phyloP scores from a whole-genome alignment of 1,139 yeast genomes.

The Kodamaea sp. region DNA sequence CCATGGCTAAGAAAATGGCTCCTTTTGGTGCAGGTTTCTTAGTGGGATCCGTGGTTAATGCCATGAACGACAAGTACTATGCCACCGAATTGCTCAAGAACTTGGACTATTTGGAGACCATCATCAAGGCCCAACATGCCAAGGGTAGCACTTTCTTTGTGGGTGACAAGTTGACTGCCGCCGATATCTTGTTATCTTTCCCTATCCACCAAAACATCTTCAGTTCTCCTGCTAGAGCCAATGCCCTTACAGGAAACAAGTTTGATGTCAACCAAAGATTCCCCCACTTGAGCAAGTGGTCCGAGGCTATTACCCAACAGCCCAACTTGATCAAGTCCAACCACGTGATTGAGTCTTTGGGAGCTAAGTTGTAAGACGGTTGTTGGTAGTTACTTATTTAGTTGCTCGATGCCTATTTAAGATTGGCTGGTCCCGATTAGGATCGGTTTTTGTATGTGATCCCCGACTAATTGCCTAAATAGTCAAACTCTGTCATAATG shows the following conservation, averaged over 20 bases:
- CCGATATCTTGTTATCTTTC: slow-evolving; percentile 41
- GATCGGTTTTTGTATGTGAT: too few species aligned
- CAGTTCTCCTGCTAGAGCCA: slow-evolving; percentile 14
- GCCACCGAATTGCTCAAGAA: slow-evolving; percentile 26
- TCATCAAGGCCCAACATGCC: slow-evolving; percentile 27
- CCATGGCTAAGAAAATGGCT: slow-evolving; percentile 27
- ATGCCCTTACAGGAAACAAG: slow-evolving; percentile 8
- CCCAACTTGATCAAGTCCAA: slow-evolving; percentile 24
- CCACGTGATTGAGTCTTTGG: slow-evolving; percentile 15
- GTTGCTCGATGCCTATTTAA: too few species aligned
- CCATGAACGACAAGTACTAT: slow-evolving; percentile 30
- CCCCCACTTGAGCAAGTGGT: slow-evolving; percentile 32
- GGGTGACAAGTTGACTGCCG: slow-evolving; percentile 38
- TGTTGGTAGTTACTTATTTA: slow-evolving; percentile 10
- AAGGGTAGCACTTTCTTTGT: slow-evolving; percentile 33
- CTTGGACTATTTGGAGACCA: slow-evolving; percentile 32
- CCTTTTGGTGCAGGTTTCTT: slow-evolving; percentile 32
- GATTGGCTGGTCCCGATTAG: too few species aligned
- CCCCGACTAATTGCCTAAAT: too few species aligned
- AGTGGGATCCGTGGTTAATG: slow-evolving; percentile 24
- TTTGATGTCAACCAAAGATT: slow-evolving; percentile 14
- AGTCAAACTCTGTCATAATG: too few species aligned
- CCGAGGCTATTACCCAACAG: slow-evolving; percentile 18
- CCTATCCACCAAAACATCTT: slow-evolving; percentile 31
- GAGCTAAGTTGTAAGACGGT: slow-evolving; percentile 4